Evolutionary conservation across 163 green algal species (phyloP), one percentile per base, ranked within the genome.

Genomic region (Coccomyxa subellipsoidea): DNA sequence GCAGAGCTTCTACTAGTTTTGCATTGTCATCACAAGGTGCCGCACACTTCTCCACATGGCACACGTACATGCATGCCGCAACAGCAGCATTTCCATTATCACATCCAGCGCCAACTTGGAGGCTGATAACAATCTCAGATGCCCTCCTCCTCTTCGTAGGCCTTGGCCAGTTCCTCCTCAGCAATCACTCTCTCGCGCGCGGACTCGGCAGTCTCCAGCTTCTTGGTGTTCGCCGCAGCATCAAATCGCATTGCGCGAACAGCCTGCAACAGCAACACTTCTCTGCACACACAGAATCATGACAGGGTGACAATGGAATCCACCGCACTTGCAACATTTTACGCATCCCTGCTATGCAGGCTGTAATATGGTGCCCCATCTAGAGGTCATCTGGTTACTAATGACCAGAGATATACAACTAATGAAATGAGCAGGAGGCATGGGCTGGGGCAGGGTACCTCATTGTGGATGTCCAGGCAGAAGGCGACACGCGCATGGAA

Each of bases 401-500:
- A n/a, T n/a, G n/a, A n/a, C n/a, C n/a, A n/a, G n/a, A n/a, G n/a
- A n/a, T n/a, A 73, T 9, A 34, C 2, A 34, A n/a, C 29, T 18
- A 73, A 73, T 4, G 12, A 10, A 73, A 5, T 18, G 2, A 73
- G 66, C 47, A 8, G 47, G 21, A 18, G 47, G 5, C 21, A 59
- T 59, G 4, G 1, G 4, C 23, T n/a, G 47, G 47, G 47, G 47
- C 47, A 78, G n/a, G 83, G 23, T 27, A 85, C 95, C 90, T 99
- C 97, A 85, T 99, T 99, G 89, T 99, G 95, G 38, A 98, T 89
- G 88, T 99, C 95, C 54, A 99, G 87, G 93, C 96, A 99, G 90
- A 99, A 99, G n/a, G 94, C 93, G 35, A 98, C 95, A 83, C 97
- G 94, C 6, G 92, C 94, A 83, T 99, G 96, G 92, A 99, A 99